Conservation (phyloP, 2,329 filamentous ascomycete species). For the Exophiala sideris region DNA sequence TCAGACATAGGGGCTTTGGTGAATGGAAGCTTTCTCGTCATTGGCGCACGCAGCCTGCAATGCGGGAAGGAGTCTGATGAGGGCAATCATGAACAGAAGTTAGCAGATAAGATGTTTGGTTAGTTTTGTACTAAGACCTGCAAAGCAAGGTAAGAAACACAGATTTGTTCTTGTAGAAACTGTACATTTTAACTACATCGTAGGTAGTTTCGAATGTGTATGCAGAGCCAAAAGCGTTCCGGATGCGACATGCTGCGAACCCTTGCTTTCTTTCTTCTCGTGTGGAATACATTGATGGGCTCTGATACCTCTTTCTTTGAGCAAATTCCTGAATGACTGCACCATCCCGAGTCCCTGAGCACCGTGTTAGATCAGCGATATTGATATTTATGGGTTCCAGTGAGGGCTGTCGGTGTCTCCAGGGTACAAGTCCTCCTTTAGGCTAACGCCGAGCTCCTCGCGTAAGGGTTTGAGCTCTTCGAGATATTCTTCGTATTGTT, state of each 20-base stretch:
- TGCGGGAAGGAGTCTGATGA: too few species aligned
- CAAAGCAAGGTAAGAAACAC: too few species aligned
- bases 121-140: too few species aligned
- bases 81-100: too few species aligned
- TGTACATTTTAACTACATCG: slow-evolving; percentile 17
- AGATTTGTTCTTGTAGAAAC: not conserved
- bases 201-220: slow-evolving; percentile 10
- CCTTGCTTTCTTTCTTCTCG: not conserved
- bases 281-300: not conserved
- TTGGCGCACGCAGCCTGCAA: too few species aligned
- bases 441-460: slow-evolving; percentile 84
- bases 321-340: not conserved
- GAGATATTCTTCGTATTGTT: slow-evolving; percentile 88
- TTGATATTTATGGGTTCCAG: slow-evolving; percentile 24
- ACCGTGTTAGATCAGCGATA: not conserved
- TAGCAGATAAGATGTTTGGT: too few species aligned
- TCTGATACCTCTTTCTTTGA: too few species aligned
- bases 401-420: slow-evolving; percentile 35
- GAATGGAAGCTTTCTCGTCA: too few species aligned
- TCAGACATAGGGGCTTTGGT: too few species aligned
- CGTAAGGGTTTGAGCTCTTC: slow-evolving; percentile 87
- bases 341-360: not conserved
- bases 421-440: slow-evolving; percentile 93
- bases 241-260: not conserved
- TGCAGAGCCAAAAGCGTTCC: not conserved